Base-by-base conservation (phyloP, 805 yeast genomes). In the Saccharomycopsis sp. region DNA sequence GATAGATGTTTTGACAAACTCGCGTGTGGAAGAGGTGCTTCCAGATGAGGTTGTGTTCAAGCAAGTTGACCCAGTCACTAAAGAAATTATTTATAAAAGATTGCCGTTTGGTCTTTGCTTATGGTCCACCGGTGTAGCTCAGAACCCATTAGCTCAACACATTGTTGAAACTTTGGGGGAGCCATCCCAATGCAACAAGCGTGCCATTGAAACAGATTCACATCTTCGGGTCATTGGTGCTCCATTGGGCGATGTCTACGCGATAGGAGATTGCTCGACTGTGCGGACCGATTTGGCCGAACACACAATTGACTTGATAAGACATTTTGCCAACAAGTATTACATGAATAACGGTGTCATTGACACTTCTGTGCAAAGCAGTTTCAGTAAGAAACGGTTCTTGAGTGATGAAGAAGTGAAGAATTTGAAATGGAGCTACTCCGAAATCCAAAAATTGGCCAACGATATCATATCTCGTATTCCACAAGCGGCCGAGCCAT, bases 41-140 rank as follows among this genome's bases (percentile, higher is more conserved):
- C 71, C 73, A 6, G 75, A 75, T 51, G 64, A 66, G 36, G 84
- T 80, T 4, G 52, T 77, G 10, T 80, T 77, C 57, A 67, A 69
- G 34, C 80, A 75, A 52, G 65, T 61, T 43, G 59, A 64, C 39
- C 47, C 51, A 2, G 64, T 59, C 18, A 65, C 69, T 15, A 73
- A 72, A 15, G 60, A 58, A 23, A 51, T 52, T 17, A 60, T 52
- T 27, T 39, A 56, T 27, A 73, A 69, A 54, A 68, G 70, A 44
- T 57, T 80, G 38, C 80, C 84, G 35, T 78, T 69, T 46, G 87
- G 87, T 9, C 56, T 80, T 27, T 77, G 85, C 54, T 55, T 80
- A 34, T 80, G 87, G 87, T 77, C 85, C 1, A 80, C 87, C 1
- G 87, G 87, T 46, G 82, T 79, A 30, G 74, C 81, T 5, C 78